These are phyloP conservation scores for Clarireedia monteithiana DNA, from an alignment of 2,329 filamentous ascomycete species.

Conservation along the genomic window DNA sequence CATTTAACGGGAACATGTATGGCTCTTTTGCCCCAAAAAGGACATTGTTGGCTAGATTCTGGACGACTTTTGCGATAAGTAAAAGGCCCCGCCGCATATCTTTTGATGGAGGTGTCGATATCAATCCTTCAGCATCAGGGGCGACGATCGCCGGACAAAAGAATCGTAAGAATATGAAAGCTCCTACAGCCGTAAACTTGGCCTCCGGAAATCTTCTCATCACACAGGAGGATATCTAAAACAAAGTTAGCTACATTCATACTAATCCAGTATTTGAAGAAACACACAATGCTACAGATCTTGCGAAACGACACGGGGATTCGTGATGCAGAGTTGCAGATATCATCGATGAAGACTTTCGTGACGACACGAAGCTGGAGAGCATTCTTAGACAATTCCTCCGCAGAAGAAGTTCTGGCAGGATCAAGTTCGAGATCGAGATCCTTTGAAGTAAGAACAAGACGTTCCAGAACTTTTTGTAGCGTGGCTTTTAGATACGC, in stretches of 20 bases:
- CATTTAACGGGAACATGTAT: constrained; percentile 64
- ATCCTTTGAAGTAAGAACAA: constrained; percentile 60
- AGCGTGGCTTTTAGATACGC: constrained; percentile 56
- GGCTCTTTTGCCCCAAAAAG: constrained; percentile 65
- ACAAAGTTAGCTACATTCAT: background rate
- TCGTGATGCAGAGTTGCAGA: constrained; percentile 52
- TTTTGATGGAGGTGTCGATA: constrained; percentile 52
- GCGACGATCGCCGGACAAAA: constrained; percentile 67
- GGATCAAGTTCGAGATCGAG: constrained; percentile 63
- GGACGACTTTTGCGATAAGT: constrained; percentile 63
- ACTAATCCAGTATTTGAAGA: background rate
- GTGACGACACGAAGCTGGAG: constrained; percentile 58
- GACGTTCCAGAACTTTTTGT: constrained; percentile 57
- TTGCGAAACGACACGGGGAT: constrained; percentile 58
- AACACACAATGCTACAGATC: constrained; percentile 57
- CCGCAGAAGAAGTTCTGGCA: constrained; percentile 47
- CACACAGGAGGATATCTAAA: constrained; percentile 54
- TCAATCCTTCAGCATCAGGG: constrained; percentile 59
- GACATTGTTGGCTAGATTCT: constrained; percentile 65
- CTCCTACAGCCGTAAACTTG: constrained; percentile 64
- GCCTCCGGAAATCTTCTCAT: constrained; percentile 57
- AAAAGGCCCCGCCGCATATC: constrained; percentile 62
- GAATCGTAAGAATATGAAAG: constrained; percentile 64
- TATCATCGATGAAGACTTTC: constrained; percentile 65
- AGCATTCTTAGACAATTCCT: constrained; percentile 60